phyloP scores from a whole-genome alignment of 108 stramenopile species.

The Cyclotella cryptica region DNA sequence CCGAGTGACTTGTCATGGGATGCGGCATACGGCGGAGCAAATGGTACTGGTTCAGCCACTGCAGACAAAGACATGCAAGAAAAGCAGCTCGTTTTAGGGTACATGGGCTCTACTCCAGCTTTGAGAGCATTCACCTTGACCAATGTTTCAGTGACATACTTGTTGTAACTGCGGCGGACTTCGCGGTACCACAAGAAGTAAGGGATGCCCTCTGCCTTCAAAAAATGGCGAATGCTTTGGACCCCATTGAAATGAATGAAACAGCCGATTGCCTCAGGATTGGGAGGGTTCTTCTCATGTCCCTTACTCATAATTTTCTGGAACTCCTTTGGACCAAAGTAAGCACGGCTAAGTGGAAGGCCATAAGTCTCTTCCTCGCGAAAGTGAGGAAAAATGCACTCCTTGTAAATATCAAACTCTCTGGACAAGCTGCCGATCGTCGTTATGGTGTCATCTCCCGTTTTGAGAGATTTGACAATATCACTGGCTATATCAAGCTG shows the following conservation, averaged over 20 bases:
- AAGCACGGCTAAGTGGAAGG: constrained; percentile 52
- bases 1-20: too few relatives aligned
- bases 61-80: constrained; percentile 10
- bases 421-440: constrained; percentile 22
- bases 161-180: constrained; percentile 5
- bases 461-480: constrained; percentile 38
- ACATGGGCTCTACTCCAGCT: constrained; percentile 2
- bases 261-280: constrained; percentile 17
- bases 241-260: constrained; percentile 16
- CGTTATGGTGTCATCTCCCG: constrained; percentile 23
- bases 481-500: constrained; percentile 39
- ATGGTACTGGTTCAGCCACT: background rate
- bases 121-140: constrained; percentile 13
- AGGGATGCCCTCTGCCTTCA: background rate
- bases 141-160: constrained; percentile 13
- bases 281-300: constrained; percentile 11
- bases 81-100: background rate
- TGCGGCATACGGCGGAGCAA: too few relatives aligned
- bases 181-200: constrained; percentile 8
- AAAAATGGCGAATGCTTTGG: background rate
- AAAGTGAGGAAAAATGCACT: constrained; percentile 52
- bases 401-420: constrained; percentile 33
- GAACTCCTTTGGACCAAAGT: constrained; percentile 53
- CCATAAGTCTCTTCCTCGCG: constrained; percentile 51
- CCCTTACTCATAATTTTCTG: constrained; percentile 12